phyloP scores from a whole-genome alignment of 2,329 filamentous ascomycete species.

The Monosporascus sp. region DNA sequence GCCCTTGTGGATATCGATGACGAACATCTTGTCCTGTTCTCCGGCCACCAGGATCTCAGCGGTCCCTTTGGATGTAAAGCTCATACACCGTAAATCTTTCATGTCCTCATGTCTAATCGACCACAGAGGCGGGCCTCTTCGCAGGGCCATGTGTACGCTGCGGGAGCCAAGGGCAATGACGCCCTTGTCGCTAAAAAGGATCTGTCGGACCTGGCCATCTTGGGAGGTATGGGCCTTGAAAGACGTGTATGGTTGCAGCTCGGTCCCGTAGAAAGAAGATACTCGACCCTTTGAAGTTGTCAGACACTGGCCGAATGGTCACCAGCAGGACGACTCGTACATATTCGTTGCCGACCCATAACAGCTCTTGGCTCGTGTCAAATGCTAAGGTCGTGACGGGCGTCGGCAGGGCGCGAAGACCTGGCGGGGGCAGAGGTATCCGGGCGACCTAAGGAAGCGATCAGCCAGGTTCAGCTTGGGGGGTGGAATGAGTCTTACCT shows the following conservation, averaged over 20 bases:
- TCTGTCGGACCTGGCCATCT: slow-evolving; percentile 78
- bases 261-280: slow-evolving; percentile 79
- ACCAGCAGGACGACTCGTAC: slow-evolving; percentile 43
- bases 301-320: slow-evolving; percentile 7
- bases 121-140: slow-evolving; percentile 82
- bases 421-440: slow-evolving; percentile 73
- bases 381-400: slow-evolving; percentile 79
- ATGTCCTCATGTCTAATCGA: slow-evolving; percentile 77
- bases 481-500: slow-evolving; percentile 41
- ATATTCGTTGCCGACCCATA: slow-evolving; percentile 91
- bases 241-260: slow-evolving; percentile 85
- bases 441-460: slow-evolving; percentile 61
- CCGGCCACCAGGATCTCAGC: slow-evolving; percentile 83
- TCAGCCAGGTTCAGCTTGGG: not conserved
- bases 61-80: slow-evolving; percentile 81
- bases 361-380: slow-evolving; percentile 79
- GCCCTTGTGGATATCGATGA: slow-evolving; percentile 64
- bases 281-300: slow-evolving; percentile 64
- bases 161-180: slow-evolving; percentile 78
- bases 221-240: slow-evolving; percentile 70
- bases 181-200: slow-evolving; percentile 87
- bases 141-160: slow-evolving; percentile 82
- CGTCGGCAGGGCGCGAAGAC: slow-evolving; percentile 63
- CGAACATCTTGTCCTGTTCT: slow-evolving; percentile 80
- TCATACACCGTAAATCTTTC: slow-evolving; percentile 89